Evolutionary conservation across 1,284 basidiomycete species (phyloP), one percentile per base, ranked within the genome.

Genomic region (Inonotus obliquus): DNA sequence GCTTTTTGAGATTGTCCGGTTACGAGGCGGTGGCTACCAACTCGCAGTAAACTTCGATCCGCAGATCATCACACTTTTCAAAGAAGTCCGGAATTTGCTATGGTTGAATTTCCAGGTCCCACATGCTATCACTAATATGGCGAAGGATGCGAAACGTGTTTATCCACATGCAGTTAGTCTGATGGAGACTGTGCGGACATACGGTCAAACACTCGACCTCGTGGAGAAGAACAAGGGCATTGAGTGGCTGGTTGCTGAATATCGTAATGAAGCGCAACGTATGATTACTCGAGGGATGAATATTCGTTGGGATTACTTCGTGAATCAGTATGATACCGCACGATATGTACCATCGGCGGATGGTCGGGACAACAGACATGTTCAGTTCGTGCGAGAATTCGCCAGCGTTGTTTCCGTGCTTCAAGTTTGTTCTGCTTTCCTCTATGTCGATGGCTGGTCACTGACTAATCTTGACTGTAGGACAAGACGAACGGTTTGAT

Each of bases 121-220:
- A 9, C 93, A 98, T 76, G 89, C 91, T 59, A 95, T 94, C 68
- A 91, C 88, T 68, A 98, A 96, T 72, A 90, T 97, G 80, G 96
- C 97, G 47, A 98, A 97, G 76, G 96, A 99, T 69, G 96, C 96
- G 65, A 98, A 98, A 78, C 81, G 95, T 67, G 94, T 99, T 53
- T 98, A 99, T 72, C 96, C 96, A 0, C 94, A 98, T 77, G 97
- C 97, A 1, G 96, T 98, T 64, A 96, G 93, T 71, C 77, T 99
- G 73, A 98, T 98, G 95, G 96, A 99, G 79, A 96, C 95, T 0
- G 94, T 98, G 13, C 80, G 96, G 69, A 98, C 94, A 23, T 98
- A 98, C 75, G 92, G 92, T 17, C 96, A 98, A 79, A 97, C 94
- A 0, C 77, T 96, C 70, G 92, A 93, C 68, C 77, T 97, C 67